Base-by-base conservation (phyloP, 345 rosid species). In the Brassica cretica region DNA sequence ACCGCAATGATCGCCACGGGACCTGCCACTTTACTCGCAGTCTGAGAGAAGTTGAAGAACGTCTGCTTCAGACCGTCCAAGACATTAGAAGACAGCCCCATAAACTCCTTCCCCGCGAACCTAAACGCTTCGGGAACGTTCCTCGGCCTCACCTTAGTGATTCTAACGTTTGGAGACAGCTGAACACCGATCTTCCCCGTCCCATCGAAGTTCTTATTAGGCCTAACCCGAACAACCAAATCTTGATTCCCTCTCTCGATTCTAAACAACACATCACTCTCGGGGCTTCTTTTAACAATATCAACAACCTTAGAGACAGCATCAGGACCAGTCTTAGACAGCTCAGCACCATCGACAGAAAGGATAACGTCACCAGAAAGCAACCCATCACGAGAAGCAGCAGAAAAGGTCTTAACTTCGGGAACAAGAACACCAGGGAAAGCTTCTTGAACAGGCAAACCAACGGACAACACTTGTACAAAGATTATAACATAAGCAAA, bases 1-100 rank as follows among this genome's bases (percentile, higher is more conserved):
- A 94, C 98, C 14, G 98, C 97, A 64, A 94, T 94, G 62, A 94
- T 94, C 5, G 98, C 98, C 46, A 94, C 94, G 5, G 98, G 98
- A 72, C 98, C 98, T 0, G 98, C 80, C 58, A 94, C 93, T 82
- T 92, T 88, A 80, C 98, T 85, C 4, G 98, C 98, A 2, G 94
- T 75, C 78, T 94, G 94, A 1, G 98, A 89, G 84, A 94, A 94
- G 83, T 94, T 94, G 5, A 88, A 46, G 71, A 94, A 86, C 2
- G 97, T 92, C 77, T 94, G 97, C 41, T 87, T 94, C 60, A 94
- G 80, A 84, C 97, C 86, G 66, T 94, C 95, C 71, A 92, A 55
- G 27, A 94, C 97, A 81, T 90, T 92, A 6, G 56, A 85, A 6
- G 97, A 70, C n/a, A 94, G 87, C 70, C 89, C 91, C 89, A 85